phyloP scores from a whole-genome alignment of 1,284 basidiomycete genomes.

The Rhizoctonia solani region DNA sequence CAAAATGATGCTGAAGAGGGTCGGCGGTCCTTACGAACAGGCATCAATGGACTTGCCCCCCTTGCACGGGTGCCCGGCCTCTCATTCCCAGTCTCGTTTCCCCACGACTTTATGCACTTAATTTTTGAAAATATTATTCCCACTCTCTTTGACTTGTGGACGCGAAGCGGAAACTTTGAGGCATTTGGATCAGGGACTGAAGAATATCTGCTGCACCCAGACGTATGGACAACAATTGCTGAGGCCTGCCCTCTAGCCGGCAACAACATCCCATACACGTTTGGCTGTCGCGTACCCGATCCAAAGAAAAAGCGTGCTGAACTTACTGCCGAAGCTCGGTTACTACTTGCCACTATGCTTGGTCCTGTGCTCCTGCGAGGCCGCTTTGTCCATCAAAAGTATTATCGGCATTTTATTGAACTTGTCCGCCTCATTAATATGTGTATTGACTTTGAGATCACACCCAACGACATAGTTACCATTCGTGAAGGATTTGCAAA shows the following conservation, averaged over 20 bases:
- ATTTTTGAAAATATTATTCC: constrained; percentile 35
- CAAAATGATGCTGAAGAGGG: neutral
- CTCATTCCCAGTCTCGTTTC: constrained; percentile 34
- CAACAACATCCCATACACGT: constrained; percentile 32
- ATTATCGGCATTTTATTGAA: constrained; percentile 32
- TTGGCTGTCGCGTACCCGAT: constrained; percentile 34
- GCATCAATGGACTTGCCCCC: constrained; percentile 15
- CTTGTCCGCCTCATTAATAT: constrained; percentile 22
- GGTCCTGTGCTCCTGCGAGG: constrained; percentile 28
- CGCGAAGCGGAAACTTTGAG: neutral
- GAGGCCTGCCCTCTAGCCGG: neutral
- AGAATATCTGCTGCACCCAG: neutral
- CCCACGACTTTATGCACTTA: constrained; percentile 37
- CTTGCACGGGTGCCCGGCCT: neutral
- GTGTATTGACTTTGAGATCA: constrained; percentile 12
- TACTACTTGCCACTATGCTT: constrained; percentile 32
- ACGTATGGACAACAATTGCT: constrained; percentile 11
- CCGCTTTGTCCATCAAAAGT: neutral
- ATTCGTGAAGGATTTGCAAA: constrained; percentile 10
- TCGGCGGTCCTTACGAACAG: neutral
- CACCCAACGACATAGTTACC: neutral
- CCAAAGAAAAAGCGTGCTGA: constrained; percentile 5
- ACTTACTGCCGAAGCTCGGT: constrained; percentile 28
- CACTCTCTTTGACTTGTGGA: constrained; percentile 23
- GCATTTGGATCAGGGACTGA: neutral